Conservation (phyloP, 371 early-diverging fungal species). For the Mucor circinelloides region DNA sequence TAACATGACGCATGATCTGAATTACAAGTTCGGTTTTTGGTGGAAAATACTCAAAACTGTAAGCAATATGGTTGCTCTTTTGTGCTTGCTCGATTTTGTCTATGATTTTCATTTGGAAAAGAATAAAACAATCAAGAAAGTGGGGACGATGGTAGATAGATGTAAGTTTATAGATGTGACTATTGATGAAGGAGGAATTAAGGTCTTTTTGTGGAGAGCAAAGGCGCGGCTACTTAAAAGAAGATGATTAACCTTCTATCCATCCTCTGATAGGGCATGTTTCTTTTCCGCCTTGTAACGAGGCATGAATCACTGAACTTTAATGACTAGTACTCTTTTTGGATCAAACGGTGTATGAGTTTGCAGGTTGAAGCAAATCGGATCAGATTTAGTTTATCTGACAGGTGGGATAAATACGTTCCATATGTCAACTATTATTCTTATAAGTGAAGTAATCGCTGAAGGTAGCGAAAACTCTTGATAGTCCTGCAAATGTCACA, state of each 20-base stretch:
- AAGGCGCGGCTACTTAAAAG: not conserved
- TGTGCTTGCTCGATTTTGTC: constrained; percentile 52
- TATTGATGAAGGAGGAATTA: constrained; percentile 7
- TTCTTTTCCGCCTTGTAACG: not conserved
- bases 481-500: too few species aligned
- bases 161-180: constrained; percentile 17
- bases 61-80: constrained; percentile 46
- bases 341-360: too few species aligned
- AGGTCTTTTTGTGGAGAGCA: not conserved
- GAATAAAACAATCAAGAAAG: not conserved
- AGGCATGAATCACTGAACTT: not conserved
- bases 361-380: too few species aligned
- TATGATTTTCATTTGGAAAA: constrained; percentile 61
- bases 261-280: not conserved
- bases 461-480: too few species aligned
- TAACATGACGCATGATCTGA: not conserved
- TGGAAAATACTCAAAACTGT: constrained; percentile 97
- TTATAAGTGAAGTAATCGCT: too few species aligned
- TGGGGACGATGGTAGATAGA: not conserved
- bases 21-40: constrained; percentile 92
- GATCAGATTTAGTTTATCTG: too few species aligned
- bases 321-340: not conserved
- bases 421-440: too few species aligned
- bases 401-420: too few species aligned
- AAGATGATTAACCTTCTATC: not conserved